These are phyloP conservation scores for Pyrenochaeta sp. DNA, from an alignment of 2,329 filamentous ascomycete species.

Conservation along the genomic window DNA sequence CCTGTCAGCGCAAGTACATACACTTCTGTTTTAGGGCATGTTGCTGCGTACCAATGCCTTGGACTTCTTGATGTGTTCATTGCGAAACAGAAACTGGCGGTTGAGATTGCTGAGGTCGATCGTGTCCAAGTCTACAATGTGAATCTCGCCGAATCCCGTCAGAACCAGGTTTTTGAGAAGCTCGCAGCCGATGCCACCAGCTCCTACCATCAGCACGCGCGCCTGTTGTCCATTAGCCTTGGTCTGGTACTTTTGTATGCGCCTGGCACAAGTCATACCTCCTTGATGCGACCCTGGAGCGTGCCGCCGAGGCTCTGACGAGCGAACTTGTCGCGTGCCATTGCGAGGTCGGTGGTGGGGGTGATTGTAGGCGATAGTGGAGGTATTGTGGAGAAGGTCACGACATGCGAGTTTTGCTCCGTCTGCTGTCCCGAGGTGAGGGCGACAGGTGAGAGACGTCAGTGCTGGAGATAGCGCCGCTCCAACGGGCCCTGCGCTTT, in stretches of 20 bases:
- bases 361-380: slow-evolving; percentile 4
- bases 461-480: slow-evolving; percentile 27
- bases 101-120: slow-evolving; percentile 98
- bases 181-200: slow-evolving; percentile 97
- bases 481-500: slow-evolving; percentile 17
- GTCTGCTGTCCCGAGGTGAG: slow-evolving; percentile 18
- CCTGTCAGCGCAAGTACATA: slow-evolving; percentile 26
- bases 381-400: slow-evolving; percentile 17
- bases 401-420: slow-evolving; percentile 26
- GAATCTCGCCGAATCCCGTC: slow-evolving; percentile 89
- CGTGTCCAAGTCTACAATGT: slow-evolving; percentile 96
- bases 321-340: slow-evolving; percentile 59
- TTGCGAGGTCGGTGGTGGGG: slow-evolving; percentile 32
- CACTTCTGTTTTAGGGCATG: background rate
- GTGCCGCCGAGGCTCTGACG: slow-evolving; percentile 68
- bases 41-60: slow-evolving; percentile 78
- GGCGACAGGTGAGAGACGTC: slow-evolving; percentile 34
- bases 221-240: slow-evolving; percentile 65
- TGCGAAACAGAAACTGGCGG: slow-evolving; percentile 94
- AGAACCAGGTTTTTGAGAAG: slow-evolving; percentile 95
- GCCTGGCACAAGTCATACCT: slow-evolving; percentile 60
- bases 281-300: slow-evolving; percentile 72
- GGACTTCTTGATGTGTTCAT: slow-evolving; percentile 97
- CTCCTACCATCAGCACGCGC: slow-evolving; percentile 91
- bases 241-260: background rate